A percentile compares a stretch with the other conserved stretches of the same genome.
Conservation (phyloP, 2,329 filamentous ascomycete genomes). For the Penicillium sp. region DNA sequence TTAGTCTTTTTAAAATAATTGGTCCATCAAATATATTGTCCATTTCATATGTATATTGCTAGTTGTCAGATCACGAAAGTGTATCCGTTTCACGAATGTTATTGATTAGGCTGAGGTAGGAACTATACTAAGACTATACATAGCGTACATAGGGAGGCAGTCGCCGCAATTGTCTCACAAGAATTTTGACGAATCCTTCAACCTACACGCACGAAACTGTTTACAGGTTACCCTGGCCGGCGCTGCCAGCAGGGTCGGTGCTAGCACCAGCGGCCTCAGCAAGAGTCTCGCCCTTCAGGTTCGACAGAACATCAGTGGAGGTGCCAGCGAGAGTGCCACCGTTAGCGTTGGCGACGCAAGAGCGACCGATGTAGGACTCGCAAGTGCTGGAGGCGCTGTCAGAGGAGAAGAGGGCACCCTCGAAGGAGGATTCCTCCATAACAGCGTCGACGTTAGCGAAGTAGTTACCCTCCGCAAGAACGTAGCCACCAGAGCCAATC, state of each 20-base stretch:
- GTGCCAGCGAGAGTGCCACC: not conserved
- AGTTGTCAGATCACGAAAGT: no score
- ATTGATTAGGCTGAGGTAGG: not conserved
- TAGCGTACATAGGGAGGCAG: not conserved
- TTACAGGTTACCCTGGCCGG: constrained; percentile 5
- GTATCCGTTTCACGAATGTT: not conserved
- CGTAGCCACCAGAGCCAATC: constrained; percentile 1
- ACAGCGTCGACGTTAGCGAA: not conserved
- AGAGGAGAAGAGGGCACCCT: not conserved
- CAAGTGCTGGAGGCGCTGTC: not conserved
- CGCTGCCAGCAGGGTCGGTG: constrained; percentile 3
- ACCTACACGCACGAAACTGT: not conserved
- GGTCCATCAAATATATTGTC: no score
- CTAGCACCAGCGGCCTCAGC: not conserved
- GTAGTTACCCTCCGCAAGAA: constrained; percentile 3
- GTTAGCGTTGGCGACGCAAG: constrained; percentile 2
- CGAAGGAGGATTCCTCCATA: not conserved
- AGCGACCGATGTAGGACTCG: not conserved
- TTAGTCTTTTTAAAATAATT: no score
- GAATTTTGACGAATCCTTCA: not conserved
- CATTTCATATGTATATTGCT: not conserved
- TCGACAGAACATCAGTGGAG: not conserved
- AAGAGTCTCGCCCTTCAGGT: constrained; percentile 2
- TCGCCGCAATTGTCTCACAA: not conserved
- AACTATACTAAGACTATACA: not conserved